Conservation (phyloP, 2,329 filamentous ascomycete species). For the Exophiala phaeomuriformis region DNA sequence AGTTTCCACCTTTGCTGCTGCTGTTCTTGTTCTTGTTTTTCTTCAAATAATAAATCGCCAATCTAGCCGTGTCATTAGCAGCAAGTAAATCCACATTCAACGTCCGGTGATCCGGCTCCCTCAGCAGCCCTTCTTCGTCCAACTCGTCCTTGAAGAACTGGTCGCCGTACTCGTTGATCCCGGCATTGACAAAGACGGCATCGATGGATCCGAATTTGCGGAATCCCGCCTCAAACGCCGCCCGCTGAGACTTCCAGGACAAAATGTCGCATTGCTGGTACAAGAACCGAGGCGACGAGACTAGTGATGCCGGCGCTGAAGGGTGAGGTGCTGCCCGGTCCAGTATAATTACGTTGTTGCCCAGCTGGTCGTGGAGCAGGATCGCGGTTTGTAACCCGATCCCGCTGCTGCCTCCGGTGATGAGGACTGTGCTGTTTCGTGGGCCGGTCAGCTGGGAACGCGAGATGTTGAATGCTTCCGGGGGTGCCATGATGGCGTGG, state of each 20-base stretch:
- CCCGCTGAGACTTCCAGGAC: constrained; percentile 40
- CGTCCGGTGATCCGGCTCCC: constrained; percentile 41
- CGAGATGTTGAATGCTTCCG: constrained; percentile 25
- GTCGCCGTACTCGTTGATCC: constrained; percentile 43
- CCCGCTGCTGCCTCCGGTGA: constrained; percentile 37
- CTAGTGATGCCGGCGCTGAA: constrained; percentile 30
- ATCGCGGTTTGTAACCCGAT: constrained; percentile 38
- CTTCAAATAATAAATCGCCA: constrained; percentile 43
- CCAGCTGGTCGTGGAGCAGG: constrained; percentile 32
- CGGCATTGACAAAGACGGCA: constrained; percentile 45
- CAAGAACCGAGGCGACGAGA: constrained; percentile 29
- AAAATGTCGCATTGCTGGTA: constrained; percentile 41
- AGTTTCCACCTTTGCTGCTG: too few species aligned
- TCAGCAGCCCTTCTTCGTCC: constrained; percentile 37
- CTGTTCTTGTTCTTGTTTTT: constrained; percentile 29
- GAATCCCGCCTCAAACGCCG: constrained; percentile 39
- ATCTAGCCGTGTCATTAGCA: constrained; percentile 41
- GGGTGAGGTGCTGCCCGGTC: constrained; percentile 30
- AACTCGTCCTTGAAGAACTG: constrained; percentile 45
- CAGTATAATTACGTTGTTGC: constrained; percentile 38
- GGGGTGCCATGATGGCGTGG: neutral
- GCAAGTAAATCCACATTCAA: constrained; percentile 44
- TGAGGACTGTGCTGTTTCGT: constrained; percentile 29
- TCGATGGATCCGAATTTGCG: constrained; percentile 40
- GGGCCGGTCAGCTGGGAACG: constrained; percentile 29